Conservation (phyloP, 352 stramenopile genomes). For the Pythium guiyangense region DNA sequence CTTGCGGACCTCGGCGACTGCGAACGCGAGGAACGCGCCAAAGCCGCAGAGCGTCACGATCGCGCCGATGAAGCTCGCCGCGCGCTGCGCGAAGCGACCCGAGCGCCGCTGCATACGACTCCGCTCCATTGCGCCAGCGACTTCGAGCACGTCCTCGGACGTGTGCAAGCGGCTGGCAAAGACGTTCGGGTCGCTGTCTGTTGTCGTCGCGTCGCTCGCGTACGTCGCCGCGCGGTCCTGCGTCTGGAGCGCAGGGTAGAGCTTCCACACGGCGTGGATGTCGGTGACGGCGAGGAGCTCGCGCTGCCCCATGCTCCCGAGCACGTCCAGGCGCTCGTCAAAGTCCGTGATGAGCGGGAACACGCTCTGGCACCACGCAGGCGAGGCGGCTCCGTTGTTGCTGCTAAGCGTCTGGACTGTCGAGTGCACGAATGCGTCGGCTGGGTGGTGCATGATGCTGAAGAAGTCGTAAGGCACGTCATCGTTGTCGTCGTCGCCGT, state of each 20-base stretch:
- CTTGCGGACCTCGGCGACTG: conserved; percentile 28
- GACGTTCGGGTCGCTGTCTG: conserved; percentile 15
- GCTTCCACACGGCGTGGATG: conserved; percentile 66
- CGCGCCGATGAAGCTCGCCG: conserved; percentile 60
- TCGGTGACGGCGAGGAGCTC: conserved; percentile 64
- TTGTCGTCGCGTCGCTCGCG: conserved; percentile 17
- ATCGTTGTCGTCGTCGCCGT: conserved; percentile 6
- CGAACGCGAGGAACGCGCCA: conserved; percentile 34
- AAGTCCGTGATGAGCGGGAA: conserved; percentile 53
- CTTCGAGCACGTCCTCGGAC: conserved; percentile 28
- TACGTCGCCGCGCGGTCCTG: conserved; percentile 30
- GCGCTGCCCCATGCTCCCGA: conserved; percentile 71
- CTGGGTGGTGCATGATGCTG: conserved; percentile 82
- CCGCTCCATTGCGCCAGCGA: background rate
- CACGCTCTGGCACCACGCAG: conserved; percentile 62
- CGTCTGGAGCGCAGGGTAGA: conserved; percentile 63
- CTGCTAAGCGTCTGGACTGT: conserved; percentile 3
- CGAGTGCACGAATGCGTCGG: conserved; percentile 64
- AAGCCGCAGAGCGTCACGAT: conserved; percentile 60
- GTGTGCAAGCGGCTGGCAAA: conserved; percentile 67
- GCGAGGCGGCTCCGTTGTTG: conserved; percentile 5
- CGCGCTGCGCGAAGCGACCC: conserved; percentile 34
- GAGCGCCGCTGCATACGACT: conserved; percentile 1
- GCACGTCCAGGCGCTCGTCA: conserved; percentile 42
- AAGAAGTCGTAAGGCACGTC: conserved; percentile 74